Conservation (phyloP, 495 filamentous ascomycete species). For the Chaetomium cochliodes region DNA sequence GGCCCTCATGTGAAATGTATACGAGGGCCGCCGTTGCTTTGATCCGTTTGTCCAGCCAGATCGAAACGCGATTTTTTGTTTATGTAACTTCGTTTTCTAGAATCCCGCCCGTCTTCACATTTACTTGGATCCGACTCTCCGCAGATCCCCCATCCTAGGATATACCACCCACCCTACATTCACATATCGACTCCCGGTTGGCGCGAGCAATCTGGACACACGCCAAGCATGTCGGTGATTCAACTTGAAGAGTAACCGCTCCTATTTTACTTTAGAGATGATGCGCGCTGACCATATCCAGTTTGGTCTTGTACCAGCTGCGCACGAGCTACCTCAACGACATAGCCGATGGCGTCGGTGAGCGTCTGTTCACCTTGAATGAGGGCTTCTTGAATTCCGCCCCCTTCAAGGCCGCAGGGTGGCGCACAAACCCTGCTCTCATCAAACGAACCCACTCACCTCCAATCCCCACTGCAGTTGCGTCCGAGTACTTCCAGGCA, state of each 20-base stretch:
- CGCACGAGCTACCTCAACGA: conserved; percentile 86
- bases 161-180: too few species aligned
- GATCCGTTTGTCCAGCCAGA: too few species aligned
- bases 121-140: neutral
- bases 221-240: conserved; percentile 77
- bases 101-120: neutral
- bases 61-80: neutral
- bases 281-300: conserved; percentile 35
- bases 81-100: neutral
- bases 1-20: neutral
- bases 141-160: too few species aligned
- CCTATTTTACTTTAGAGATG: neutral
- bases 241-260: conserved; percentile 89
- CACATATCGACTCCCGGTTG: neutral
- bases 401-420: conserved; percentile 94
- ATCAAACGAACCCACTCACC: conserved; percentile 93
- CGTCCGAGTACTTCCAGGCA: conserved; percentile 89
- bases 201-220: neutral
- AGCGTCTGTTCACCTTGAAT: conserved; percentile 91
- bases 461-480: conserved; percentile 86
- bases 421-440: conserved; percentile 72
- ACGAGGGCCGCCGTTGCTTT: neutral
- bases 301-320: conserved; percentile 90
- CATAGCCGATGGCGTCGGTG: conserved; percentile 92
- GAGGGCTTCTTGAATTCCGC: conserved; percentile 85